Base-by-base conservation (phyloP, 805 yeast genomes). In the Saccharomycopsis amapae region DNA sequence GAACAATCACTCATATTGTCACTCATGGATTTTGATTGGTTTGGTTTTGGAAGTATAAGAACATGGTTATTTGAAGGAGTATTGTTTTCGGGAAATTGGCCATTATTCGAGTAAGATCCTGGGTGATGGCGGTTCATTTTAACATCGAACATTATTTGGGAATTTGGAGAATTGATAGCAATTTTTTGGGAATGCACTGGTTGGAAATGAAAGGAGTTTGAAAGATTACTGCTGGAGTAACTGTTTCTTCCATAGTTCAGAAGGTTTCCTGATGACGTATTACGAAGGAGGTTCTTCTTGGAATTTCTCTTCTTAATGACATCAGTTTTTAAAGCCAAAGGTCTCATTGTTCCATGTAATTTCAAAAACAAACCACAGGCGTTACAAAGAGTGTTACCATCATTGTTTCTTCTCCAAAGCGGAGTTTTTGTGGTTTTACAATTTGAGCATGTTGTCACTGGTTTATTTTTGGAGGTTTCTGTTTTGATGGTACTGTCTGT, bases 341-440 rank as follows among this genome's bases (percentile, higher is more conserved):
- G 83, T 42, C 83, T 61, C 58, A 75, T 75, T 2, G 81, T 74
- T 15, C 83, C 83, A 55, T 78, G 83, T 17, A 78, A 60, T 55
- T 77, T 77, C 44, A 72, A 68, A 55, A 77, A 78, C 19, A 78
- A 62, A 0, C 83, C 83, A 62, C 83, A 78, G 0, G 83, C 83
- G 56, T 78, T 78, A 57, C 83, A 78, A 4, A 78, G 62, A 2
- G 82, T 76, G 50, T 76, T 73, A 1, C 83, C 83, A 23, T 61
- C 66, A 5, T 78, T 71, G 55, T 77, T 80, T 55, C 76, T 68
- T 38, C 83, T 62, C 83, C 83, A 78, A 20, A 78, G 62, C 1
- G 83, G 83, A 0, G 83, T 78, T 48, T 75, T 78, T 2, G 69
- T 58, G 1, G 83, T 77, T 39, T 75, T 72, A 57, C 83, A 78